Base-by-base conservation (phyloP, 108 stramenopile genomes). In the Chaetoceros muelleri region DNA sequence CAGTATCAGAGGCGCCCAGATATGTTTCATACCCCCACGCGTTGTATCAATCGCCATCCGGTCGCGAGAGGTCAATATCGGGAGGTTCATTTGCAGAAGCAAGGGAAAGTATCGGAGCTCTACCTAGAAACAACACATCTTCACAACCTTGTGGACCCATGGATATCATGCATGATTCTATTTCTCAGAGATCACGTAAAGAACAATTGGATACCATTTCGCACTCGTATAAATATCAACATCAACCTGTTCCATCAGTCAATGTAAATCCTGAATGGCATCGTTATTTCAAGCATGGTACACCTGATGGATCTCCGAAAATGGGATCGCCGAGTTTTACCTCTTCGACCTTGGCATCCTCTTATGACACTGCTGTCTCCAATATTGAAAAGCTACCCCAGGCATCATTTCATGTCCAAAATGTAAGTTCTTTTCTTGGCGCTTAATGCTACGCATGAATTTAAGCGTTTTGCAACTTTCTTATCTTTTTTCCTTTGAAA, bases 311-410 rank as follows among this genome's bases (percentile, higher is more conserved):
- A n/a, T 5, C 34, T 40, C 13, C 34, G 5, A 5, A 40, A 40
- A 40, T 40, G 13, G 34, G 34, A 10, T 40, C 34, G 5, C 34
- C 34, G 13, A 40, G 34, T 40, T 5, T 70, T 18, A 70, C 81
- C 0, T 58, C 76, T n/a, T 76, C 76, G 2, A 72, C 72, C 22
- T 64, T 82, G 28, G 76, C 81, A 2, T 78, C 76, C 0, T 72
- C 70, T 8, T 82, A 66, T 57, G 81, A 82, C 20, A 76, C 78
- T 30, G 69, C 72, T 30, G 23, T 24, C 5, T 72, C 73, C 13
- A 62, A 55, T 20, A 50, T 69, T 26, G 74, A 79, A 18, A 23
- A 40, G 34, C 5, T 40, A 40, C 34, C 34, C 5, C 34, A 40
- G 34, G 34, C 34, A 10, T 5, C 13, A 5, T 10, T 40, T 5